Conservation (phyloP, 495 filamentous ascomycete species). For the Penicillium silybi region DNA sequence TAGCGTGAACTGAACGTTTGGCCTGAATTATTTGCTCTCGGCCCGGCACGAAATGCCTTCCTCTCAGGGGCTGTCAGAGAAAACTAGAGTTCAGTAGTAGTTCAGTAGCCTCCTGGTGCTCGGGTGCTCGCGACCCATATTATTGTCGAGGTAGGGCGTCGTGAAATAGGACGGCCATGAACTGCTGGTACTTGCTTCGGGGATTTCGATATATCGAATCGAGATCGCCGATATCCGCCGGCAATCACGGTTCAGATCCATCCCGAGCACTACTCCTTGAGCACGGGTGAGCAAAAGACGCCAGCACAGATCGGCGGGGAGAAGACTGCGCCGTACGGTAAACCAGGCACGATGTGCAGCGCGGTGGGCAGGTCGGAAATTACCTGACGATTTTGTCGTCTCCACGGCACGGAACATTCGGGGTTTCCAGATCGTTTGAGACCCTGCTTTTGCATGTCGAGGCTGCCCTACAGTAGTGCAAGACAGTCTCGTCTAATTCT, state of each 20-base stretch:
- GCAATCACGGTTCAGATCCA: not conserved
- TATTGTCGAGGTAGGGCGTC: not conserved
- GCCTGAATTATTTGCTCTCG: not conserved
- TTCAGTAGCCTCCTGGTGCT: too few relatives aligned
- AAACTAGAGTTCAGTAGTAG: not conserved
- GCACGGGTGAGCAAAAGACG: not conserved
- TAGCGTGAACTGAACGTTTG: slow-evolving; percentile 1
- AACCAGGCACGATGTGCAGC: slow-evolving; percentile 4
- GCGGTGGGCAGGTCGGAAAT: slow-evolving; percentile 7
- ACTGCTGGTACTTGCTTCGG: not conserved
- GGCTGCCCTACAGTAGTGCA: too few relatives aligned
- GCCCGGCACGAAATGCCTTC: not conserved
- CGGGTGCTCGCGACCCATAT: not conserved
- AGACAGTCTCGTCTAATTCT: not conserved
- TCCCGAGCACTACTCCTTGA: not conserved
- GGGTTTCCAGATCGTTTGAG: not conserved
- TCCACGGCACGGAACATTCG: not conserved
- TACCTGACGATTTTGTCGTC: not conserved
- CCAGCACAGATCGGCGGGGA: not conserved
- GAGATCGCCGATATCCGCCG: slow-evolving; percentile 4
- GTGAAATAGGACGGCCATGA: not conserved
- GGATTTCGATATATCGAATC: not conserved
- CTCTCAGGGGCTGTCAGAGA: not conserved
- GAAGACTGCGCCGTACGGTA: not conserved
- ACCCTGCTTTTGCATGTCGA: not conserved